phyloP scores from a whole-genome alignment of 2,329 filamentous ascomycete genomes.

The Monilinia fructicola region DNA sequence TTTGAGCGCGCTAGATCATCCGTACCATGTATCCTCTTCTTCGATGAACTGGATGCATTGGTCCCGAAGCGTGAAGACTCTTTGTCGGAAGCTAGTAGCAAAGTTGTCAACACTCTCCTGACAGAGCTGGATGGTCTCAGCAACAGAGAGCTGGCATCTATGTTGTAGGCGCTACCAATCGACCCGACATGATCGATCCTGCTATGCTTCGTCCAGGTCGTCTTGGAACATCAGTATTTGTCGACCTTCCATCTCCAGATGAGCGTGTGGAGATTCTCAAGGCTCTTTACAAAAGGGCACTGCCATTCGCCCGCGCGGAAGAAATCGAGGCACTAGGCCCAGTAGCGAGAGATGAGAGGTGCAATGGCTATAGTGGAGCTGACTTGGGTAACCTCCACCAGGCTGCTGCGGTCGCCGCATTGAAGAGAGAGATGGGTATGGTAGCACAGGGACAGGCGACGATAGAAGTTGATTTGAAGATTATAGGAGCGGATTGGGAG shows the following conservation, averaged over 20 bases:
- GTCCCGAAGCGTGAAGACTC: slow-evolving; percentile 79
- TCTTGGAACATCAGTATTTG: slow-evolving; percentile 82
- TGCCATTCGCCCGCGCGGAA: slow-evolving; percentile 53
- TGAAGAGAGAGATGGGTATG: slow-evolving; percentile 38
- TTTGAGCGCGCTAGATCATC: slow-evolving; percentile 85
- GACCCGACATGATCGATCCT: slow-evolving; percentile 93
- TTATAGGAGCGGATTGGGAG: slow-evolving; percentile 40
- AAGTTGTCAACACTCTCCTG: slow-evolving; percentile 92
- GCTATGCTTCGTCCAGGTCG: slow-evolving; percentile 92
- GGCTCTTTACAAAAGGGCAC: slow-evolving; percentile 58
- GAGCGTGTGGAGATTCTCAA: slow-evolving; percentile 84
- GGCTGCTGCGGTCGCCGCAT: slow-evolving; percentile 40
- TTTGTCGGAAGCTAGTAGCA: slow-evolving; percentile 77
- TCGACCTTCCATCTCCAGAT: slow-evolving; percentile 75
- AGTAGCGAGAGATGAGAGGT: slow-evolving; percentile 66
- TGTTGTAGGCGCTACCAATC: slow-evolving; percentile 91
- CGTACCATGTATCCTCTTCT: slow-evolving; percentile 93
- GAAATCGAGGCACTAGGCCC: slow-evolving; percentile 56
- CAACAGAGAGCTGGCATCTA: slow-evolving; percentile 83
- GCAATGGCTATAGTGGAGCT: slow-evolving; percentile 73
- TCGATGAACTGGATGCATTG: slow-evolving; percentile 93
- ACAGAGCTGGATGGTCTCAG: slow-evolving; percentile 89
- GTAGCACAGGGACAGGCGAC: slow-evolving; percentile 21
- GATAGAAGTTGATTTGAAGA: slow-evolving; percentile 32
- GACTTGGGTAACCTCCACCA: slow-evolving; percentile 57